phyloP scores from a whole-genome alignment of 2,329 filamentous ascomycete genomes.

The Penicillium palitans region DNA sequence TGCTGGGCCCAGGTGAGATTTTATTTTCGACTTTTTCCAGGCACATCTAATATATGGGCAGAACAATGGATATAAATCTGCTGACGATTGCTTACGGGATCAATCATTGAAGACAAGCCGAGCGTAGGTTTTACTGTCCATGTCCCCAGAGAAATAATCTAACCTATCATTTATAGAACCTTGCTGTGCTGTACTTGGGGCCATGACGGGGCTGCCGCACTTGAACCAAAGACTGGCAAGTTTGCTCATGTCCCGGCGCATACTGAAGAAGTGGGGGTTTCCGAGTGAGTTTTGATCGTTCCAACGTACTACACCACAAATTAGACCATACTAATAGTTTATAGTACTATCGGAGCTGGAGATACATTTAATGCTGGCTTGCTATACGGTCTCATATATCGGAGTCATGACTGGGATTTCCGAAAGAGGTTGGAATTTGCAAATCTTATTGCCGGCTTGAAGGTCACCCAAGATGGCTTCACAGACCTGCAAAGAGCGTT shows the following conservation, averaged over 20 bases:
- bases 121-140: slow-evolving; percentile 45
- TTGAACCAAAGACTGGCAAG: slow-evolving; percentile 39
- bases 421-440: slow-evolving; percentile 58
- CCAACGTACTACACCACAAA: not conserved
- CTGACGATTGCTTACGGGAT: slow-evolving; percentile 53
- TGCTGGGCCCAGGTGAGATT: slow-evolving; percentile 65
- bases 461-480: slow-evolving; percentile 69
- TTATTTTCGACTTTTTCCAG: too few relatives aligned
- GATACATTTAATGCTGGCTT: slow-evolving; percentile 75
- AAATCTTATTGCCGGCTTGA: slow-evolving; percentile 65
- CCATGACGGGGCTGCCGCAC: slow-evolving; percentile 52
- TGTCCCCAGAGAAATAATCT: not conserved
- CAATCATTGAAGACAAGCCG: slow-evolving; percentile 44
- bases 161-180: slow-evolving; percentile 35
- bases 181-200: slow-evolving; percentile 63
- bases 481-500: slow-evolving; percentile 47
- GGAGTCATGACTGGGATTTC: slow-evolving; percentile 51
- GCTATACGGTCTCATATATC: slow-evolving; percentile 61
- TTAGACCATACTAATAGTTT: slow-evolving; percentile 12
- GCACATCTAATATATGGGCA: slow-evolving; percentile 10
- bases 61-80: slow-evolving; percentile 45
- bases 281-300: slow-evolving; percentile 56
- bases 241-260: slow-evolving; percentile 50
- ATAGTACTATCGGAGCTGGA: slow-evolving; percentile 69
- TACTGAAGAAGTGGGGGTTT: slow-evolving; percentile 43